Evolutionary conservation across 2,329 filamentous ascomycete genomes (phyloP), one percentile per base, ranked within the genome.

Genomic region (Diaporthe eres): DNA sequence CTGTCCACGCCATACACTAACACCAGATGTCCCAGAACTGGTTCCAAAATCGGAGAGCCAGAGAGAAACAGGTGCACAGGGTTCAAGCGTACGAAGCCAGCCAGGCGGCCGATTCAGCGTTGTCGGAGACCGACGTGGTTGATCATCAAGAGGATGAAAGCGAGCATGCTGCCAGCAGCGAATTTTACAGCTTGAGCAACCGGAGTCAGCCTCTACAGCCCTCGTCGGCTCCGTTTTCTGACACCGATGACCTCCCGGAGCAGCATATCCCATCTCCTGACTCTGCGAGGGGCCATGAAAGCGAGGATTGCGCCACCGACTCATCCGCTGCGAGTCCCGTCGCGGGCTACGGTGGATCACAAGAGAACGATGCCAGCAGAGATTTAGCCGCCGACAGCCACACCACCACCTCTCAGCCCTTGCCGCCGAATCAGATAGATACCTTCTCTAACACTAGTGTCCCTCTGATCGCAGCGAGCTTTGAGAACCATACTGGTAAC

Each of bases 11-110:
- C 10, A 28, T 49, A 25, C 25, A 76, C 84, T 86, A 80, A 87
- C 82, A 25, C 25, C 44, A 76, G 9, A 39, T 34, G 60, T 47
- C 31, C 13, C 71, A 93, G 91, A 93, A 93, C 81, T 93, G 91
- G 91, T 93, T 93, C 80, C 91, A 93, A 79, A 93, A 93, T 81
- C 86, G 91, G 76, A 87, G 91, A 71, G 91, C 91, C 72, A 90
- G 91, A 82, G 90, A 90, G 77, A 92, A 92, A 87, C 91, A 92
- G 81, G 90, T 92, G 81, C 89, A 87, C 80, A 91, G 91, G 77
- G 85, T 87, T 60, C 85, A 87, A 74, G 87, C 87, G 73, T 86
- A 87, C 77, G 87, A 89, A 78, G 86, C 86, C 31, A 84, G 84
- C 31, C 85, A 86, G 73, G 82, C 82, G 19, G 82, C 82, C 60